These are phyloP conservation scores for Termitomyces sp. DNA, from an alignment of 768 basidiomycete species.

Conservation along the genomic window DNA sequence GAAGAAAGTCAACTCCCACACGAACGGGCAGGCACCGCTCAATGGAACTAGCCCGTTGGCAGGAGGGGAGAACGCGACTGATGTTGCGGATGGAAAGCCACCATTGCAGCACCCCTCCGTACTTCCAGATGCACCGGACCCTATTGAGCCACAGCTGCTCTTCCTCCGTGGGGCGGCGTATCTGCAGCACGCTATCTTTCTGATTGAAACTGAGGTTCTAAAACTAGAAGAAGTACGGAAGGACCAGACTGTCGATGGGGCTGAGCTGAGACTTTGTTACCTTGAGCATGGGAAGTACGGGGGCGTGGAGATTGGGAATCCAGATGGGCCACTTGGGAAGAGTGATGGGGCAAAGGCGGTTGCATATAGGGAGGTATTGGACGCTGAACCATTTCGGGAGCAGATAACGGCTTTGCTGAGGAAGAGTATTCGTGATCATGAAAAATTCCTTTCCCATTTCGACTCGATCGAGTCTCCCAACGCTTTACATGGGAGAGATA, in stretches of 20 bases:
- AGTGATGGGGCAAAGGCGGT: constrained; percentile 52
- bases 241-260: constrained; percentile 56
- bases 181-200: constrained; percentile 70
- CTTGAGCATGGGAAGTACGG: constrained; percentile 75
- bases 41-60: constrained; percentile 54
- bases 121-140: constrained; percentile 76
- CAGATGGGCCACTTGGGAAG: constrained; percentile 71
- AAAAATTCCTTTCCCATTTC: constrained; percentile 80
- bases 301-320: constrained; percentile 82
- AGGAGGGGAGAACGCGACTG: constrained; percentile 34
- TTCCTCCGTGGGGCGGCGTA: constrained; percentile 84
- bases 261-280: constrained; percentile 75
- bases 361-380: constrained; percentile 63
- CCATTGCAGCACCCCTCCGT: constrained; percentile 67
- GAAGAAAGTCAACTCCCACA: constrained; percentile 47
- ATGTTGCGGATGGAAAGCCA: constrained; percentile 51
- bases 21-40: constrained; percentile 65
- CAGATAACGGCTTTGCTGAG: constrained; percentile 56
- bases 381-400: constrained; percentile 53
- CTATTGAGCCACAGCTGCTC: constrained; percentile 79
- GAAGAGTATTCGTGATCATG: constrained; percentile 82
- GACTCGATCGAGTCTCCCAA: constrained; percentile 58
- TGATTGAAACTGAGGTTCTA: constrained; percentile 73
- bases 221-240: constrained; percentile 68
- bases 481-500: constrained; percentile 32